Evolutionary conservation across 1,284 basidiomycete species (phyloP).

Genomic region (Abortiporus biennis): DNA sequence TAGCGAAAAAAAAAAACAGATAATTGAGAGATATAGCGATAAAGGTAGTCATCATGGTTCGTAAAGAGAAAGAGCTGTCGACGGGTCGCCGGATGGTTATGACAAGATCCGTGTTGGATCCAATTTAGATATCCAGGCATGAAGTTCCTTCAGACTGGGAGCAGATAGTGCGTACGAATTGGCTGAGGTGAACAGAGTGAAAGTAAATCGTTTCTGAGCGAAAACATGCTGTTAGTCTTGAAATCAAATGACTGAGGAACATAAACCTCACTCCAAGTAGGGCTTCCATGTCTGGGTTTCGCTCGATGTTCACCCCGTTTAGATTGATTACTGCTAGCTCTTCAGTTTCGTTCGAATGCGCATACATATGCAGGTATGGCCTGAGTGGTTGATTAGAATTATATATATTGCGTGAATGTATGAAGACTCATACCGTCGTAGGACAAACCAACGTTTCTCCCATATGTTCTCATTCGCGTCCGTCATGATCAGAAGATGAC

Average conservation of each 20-base stretch:
- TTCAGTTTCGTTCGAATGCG: slow-evolving; percentile 74
- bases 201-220: slow-evolving; percentile 71
- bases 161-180: slow-evolving; percentile 88
- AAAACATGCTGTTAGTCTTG: slow-evolving; percentile 6
- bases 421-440: slow-evolving; percentile 60
- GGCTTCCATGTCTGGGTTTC: slow-evolving; percentile 80
- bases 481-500: slow-evolving; percentile 71
- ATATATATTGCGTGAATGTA: not conserved
- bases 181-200: slow-evolving; percentile 84
- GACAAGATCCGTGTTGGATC: slow-evolving; percentile 59
- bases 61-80: not conserved
- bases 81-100: too few species aligned
- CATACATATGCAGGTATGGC: slow-evolving; percentile 88
- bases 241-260: slow-evolving; percentile 7
- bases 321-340: slow-evolving; percentile 85
- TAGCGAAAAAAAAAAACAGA: not conserved
- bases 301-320: slow-evolving; percentile 78
- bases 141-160: slow-evolving; percentile 72
- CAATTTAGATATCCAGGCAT: slow-evolving; percentile 76
- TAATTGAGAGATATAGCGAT: not conserved
- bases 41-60: not conserved
- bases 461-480: slow-evolving; percentile 79
- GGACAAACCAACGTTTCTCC: slow-evolving; percentile 82
- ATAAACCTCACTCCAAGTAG: slow-evolving; percentile 70
- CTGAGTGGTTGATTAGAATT: slow-evolving; percentile 34